Evolutionary conservation across 371 early-diverging fungal species (phyloP).

Genomic region (Mortierella sp.): DNA sequence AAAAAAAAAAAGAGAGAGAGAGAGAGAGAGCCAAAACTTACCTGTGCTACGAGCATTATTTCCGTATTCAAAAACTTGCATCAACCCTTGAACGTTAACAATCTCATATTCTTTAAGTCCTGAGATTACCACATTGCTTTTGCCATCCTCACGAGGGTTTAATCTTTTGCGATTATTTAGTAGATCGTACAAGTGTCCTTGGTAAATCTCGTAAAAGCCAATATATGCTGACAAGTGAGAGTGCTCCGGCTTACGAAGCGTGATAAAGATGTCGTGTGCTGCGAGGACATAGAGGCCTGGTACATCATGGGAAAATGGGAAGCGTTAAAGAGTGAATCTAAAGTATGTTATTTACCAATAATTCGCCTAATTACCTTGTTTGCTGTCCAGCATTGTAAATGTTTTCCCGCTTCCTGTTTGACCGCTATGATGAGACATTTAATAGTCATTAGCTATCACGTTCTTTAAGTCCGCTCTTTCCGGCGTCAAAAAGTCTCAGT

Average conservation of each 20-base stretch:
- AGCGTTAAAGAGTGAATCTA: background rate
- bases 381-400: conserved; percentile 95
- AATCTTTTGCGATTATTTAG: conserved; percentile 88
- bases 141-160: conserved; percentile 94
- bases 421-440: conserved; percentile 68
- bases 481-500: background rate
- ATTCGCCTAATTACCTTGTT: conserved; percentile 59
- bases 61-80: conserved; percentile 94
- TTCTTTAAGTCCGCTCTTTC: background rate
- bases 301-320: background rate
- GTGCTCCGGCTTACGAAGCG: conserved; percentile 77
- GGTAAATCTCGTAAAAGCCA: conserved; percentile 98
- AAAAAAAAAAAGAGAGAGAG: too few relatives aligned
- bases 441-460: background rate
- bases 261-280: conserved; percentile 90
- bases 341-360: background rate
- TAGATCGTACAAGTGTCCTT: conserved; percentile 94
- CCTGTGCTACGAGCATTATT: conserved; percentile 90
- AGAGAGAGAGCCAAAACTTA: conserved; percentile 22
- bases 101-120: conserved; percentile 89
- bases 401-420: conserved; percentile 99
- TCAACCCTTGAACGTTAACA: conserved; percentile 78
- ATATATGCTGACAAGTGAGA: conserved; percentile 83
- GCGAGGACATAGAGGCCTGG: conserved; percentile 87
- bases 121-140: conserved; percentile 90